These are phyloP conservation scores for Chrysophaeum taylorii DNA, from an alignment of 352 stramenopile species.

Conservation along the genomic window DNA sequence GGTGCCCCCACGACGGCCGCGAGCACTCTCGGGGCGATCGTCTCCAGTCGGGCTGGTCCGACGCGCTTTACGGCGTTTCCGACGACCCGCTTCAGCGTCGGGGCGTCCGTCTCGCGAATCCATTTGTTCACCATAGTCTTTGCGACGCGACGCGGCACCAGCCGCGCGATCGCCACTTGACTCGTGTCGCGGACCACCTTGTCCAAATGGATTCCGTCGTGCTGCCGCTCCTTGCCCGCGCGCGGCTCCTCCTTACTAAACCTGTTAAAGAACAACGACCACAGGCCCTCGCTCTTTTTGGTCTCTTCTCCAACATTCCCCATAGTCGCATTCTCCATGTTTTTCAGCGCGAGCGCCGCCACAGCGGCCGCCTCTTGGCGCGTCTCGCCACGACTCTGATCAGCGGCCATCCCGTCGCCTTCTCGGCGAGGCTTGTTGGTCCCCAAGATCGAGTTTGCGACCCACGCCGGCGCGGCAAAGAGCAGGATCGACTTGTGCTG, in stretches of 20 bases:
- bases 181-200: not conserved
- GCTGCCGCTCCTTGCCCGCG: no score
- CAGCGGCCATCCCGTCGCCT: no score
- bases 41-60: not conserved
- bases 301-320: no score
- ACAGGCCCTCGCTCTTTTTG: no score
- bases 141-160: not conserved
- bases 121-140: slow-evolving; percentile 4
- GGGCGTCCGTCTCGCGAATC: not conserved
- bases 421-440: no score
- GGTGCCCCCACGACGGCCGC: no score
- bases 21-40: not conserved
- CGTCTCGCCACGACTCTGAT: not conserved
- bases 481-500: not conserved
- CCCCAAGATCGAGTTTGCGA: no score
- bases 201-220: no score
- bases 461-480: not conserved
- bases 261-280: no score
- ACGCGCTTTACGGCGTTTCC: not conserved
- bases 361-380: not conserved
- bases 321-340: not conserved
- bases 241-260: no score
- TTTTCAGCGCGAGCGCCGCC: not conserved
- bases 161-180: not conserved
- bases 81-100: not conserved